Percentiles rank a stretch among this genome's conserved stretches.
Conservation (phyloP, 23 red algal species). For the Gracilaria caudata region DNA sequence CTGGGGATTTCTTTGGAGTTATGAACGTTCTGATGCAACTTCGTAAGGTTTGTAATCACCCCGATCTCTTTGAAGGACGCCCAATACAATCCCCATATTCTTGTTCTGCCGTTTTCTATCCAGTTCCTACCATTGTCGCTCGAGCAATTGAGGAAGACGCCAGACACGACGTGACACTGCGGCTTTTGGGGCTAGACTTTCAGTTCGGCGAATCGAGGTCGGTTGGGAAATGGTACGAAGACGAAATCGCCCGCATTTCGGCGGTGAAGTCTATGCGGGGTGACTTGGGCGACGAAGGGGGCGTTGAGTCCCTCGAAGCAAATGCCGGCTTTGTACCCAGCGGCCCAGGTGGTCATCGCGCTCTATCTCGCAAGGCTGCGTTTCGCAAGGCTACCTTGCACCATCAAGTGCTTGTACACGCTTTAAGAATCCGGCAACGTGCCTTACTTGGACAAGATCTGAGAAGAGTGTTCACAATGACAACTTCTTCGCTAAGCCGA, state of each 20-base stretch:
- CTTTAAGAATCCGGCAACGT: slow-evolving; percentile 16
- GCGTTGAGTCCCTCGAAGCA: not conserved
- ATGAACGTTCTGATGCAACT: slow-evolving; percentile 99
- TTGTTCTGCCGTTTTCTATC: slow-evolving; percentile 45
- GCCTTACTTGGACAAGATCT: slow-evolving; percentile 54
- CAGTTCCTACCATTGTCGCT: slow-evolving; percentile 56
- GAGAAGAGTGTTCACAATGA: slow-evolving; percentile 27
- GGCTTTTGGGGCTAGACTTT: slow-evolving; percentile 39
- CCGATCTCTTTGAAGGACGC: slow-evolving; percentile 91
- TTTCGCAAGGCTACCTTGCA: slow-evolving; percentile 18
- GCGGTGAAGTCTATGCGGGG: slow-evolving; percentile 24
- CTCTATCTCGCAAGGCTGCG: not conserved
- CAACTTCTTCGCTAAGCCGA: slow-evolving; percentile 17
- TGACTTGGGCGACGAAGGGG: not conserved
- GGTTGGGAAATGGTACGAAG: slow-evolving; percentile 40
- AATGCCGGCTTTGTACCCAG: not conserved
- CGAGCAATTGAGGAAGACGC: slow-evolving; percentile 2
- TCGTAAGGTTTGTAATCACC: slow-evolving; percentile 99
- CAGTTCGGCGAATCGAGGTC: slow-evolving; percentile 28
- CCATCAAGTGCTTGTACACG: slow-evolving; percentile 26
- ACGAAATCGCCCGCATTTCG: slow-evolving; percentile 32
- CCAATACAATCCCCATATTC: slow-evolving; percentile 73
- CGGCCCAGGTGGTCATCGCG: slow-evolving; percentile 2
- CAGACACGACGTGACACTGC: slow-evolving; percentile 12
- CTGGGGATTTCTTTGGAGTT: slow-evolving; percentile 80